Evolutionary conservation across 495 filamentous ascomycete genomes (phyloP).

Genomic region (Xylaria cubensis): DNA sequence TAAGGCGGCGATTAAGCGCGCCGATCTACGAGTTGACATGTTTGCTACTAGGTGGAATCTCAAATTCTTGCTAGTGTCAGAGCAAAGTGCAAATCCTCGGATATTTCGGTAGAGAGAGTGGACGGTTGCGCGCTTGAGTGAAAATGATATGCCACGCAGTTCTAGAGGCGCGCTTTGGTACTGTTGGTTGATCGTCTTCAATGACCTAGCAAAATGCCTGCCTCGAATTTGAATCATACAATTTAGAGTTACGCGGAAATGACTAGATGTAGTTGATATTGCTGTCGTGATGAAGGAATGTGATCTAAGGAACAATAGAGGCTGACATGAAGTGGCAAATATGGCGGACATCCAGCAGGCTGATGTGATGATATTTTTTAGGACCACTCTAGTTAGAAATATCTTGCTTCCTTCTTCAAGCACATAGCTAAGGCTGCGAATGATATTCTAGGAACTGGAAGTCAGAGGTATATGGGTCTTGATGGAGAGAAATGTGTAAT

Average conservation of each 20-base stretch:
- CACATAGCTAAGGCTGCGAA: background rate
- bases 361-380: background rate
- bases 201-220: background rate
- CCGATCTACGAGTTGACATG: constrained; percentile 65
- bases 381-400: background rate
- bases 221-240: background rate
- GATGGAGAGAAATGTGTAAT: background rate
- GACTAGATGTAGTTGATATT: background rate
- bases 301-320: constrained; percentile 1
- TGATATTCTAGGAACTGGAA: background rate
- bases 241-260: background rate
- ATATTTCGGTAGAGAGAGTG: background rate
- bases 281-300: background rate
- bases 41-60: constrained; percentile 21
- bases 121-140: background rate
- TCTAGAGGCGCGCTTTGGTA: background rate
- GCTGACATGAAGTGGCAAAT: background rate
- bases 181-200: background rate
- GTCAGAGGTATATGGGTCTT: background rate
- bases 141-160: background rate
- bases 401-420: background rate
- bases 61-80: background rate
- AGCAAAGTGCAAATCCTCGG: background rate
- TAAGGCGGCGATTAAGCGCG: constrained; percentile 59
- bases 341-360: background rate